Conservation (phyloP, 768 basidiomycete genomes). For the Suillus brevipes region DNA sequence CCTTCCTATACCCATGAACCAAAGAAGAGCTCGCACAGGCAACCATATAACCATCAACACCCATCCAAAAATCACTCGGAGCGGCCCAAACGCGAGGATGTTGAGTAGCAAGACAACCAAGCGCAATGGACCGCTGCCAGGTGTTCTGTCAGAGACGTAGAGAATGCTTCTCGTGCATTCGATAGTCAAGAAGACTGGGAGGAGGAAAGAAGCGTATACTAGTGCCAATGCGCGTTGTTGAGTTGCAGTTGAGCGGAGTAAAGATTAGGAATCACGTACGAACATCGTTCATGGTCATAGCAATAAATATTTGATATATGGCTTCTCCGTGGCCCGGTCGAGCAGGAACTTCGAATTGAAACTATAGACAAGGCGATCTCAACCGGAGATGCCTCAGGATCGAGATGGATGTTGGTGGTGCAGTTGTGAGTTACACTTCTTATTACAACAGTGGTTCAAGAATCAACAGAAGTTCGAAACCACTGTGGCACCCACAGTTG, state of each 20-base stretch:
- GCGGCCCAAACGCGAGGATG: constrained; percentile 7
- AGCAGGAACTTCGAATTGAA: neutral
- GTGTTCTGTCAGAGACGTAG: constrained; percentile 1
- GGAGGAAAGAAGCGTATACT: constrained; percentile 14
- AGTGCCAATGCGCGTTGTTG: neutral
- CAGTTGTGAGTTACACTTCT: neutral
- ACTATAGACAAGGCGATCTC: neutral
- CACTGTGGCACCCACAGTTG: neutral
- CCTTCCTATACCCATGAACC: constrained; percentile 21
- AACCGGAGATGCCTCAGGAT: neutral
- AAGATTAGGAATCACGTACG: constrained; percentile 2
- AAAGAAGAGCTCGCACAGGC: constrained; percentile 16
- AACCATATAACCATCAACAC: constrained; percentile 5
- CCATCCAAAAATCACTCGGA: constrained; percentile 6
- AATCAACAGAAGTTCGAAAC: neutral
- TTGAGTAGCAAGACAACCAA: constrained; percentile 5
- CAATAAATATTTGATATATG: neutral
- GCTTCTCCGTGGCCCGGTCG: too few relatives aligned
- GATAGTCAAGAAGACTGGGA: constrained; percentile 16
- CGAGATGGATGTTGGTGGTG: neutral
- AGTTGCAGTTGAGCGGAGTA: neutral
- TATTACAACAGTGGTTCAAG: neutral
- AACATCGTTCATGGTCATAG: neutral
- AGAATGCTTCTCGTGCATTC: constrained; percentile 9
- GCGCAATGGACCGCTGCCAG: constrained; percentile 14